Conservation (phyloP, 2,329 filamentous ascomycete genomes). For the Fusarium denticulatum region DNA sequence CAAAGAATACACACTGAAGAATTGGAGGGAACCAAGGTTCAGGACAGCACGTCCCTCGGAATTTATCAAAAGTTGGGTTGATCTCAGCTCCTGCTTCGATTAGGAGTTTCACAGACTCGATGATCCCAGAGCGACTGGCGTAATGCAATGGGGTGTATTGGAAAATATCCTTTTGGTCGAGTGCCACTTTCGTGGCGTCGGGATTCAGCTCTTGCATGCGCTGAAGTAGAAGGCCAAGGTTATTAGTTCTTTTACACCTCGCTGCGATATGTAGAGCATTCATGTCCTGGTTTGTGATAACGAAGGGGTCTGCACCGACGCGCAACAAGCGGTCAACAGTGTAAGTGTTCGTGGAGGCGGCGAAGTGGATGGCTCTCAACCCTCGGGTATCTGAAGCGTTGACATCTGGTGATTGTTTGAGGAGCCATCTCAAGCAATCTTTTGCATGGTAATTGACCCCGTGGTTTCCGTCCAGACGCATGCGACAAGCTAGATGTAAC, state of each 20-base stretch:
- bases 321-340: slow-evolving; percentile 9
- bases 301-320: slow-evolving; percentile 29
- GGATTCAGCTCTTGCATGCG: slow-evolving; percentile 11
- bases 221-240: slow-evolving; percentile 17
- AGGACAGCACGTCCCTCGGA: background rate
- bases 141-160: slow-evolving; percentile 35
- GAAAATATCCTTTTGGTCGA: slow-evolving; percentile 19
- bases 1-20: slow-evolving; percentile 28
- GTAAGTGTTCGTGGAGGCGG: slow-evolving; percentile 18
- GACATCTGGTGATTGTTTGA: background rate
- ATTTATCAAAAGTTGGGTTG: background rate
- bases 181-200: background rate
- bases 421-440: slow-evolving; percentile 10
- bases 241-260: slow-evolving; percentile 24
- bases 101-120: slow-evolving; percentile 23
- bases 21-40: slow-evolving; percentile 33
- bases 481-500: slow-evolving; percentile 20
- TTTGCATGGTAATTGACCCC: background rate
- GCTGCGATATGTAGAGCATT: slow-evolving; percentile 34
- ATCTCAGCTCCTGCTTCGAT: slow-evolving; percentile 27
- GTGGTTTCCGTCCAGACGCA: background rate
- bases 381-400: slow-evolving; percentile 13
- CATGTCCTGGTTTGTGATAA: slow-evolving; percentile 12
- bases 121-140: slow-evolving; percentile 17
- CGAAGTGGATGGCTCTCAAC: slow-evolving; percentile 30